A percentile compares a stretch with the other conserved stretches of the same genome.
phyloP scores from a whole-genome alignment of 495 filamentous ascomycete genomes.

The Cetradonia linearis region DNA sequence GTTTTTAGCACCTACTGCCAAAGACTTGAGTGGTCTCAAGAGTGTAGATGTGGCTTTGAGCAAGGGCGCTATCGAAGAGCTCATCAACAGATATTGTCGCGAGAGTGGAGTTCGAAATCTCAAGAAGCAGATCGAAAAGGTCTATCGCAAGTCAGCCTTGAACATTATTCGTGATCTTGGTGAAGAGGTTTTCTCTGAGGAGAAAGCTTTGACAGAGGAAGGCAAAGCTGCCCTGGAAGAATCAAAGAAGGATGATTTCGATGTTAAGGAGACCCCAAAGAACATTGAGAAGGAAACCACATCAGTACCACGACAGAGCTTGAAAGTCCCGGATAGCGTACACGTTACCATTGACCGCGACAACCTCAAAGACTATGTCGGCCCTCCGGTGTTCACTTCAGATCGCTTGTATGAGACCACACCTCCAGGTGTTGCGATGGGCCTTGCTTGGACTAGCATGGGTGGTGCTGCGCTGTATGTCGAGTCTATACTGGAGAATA shows the following conservation, averaged over 20 bases:
- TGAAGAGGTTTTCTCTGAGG: constrained; percentile 73
- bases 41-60: constrained; percentile 77
- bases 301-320: constrained; percentile 63
- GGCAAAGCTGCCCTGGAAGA: constrained; percentile 74
- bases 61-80: constrained; percentile 79
- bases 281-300: constrained; percentile 60
- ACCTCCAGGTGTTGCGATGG: constrained; percentile 97
- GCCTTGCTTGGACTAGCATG: constrained; percentile 96
- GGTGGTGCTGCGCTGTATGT: constrained; percentile 95
- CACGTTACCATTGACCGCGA: constrained; percentile 82
- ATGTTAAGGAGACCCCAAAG: constrained; percentile 46
- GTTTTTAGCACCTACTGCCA: constrained; percentile 84
- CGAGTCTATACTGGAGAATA: constrained; percentile 85
- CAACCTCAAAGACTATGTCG: constrained; percentile 94
- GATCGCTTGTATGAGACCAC: constrained; percentile 92
- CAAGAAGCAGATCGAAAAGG: constrained; percentile 99
- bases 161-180: constrained; percentile 95
- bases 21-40: constrained; percentile 83
- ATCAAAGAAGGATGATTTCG: constrained; percentile 49
- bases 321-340: constrained; percentile 79
- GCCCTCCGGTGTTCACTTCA: constrained; percentile 87
- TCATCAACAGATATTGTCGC: constrained; percentile 97
- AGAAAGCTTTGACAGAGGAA: constrained; percentile 74
- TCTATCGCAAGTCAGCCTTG: constrained; percentile 92
- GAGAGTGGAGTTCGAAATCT: constrained; percentile 95